Evolutionary conservation across 129 eudicot species (phyloP).

Genomic region (Mikania micrantha): DNA sequence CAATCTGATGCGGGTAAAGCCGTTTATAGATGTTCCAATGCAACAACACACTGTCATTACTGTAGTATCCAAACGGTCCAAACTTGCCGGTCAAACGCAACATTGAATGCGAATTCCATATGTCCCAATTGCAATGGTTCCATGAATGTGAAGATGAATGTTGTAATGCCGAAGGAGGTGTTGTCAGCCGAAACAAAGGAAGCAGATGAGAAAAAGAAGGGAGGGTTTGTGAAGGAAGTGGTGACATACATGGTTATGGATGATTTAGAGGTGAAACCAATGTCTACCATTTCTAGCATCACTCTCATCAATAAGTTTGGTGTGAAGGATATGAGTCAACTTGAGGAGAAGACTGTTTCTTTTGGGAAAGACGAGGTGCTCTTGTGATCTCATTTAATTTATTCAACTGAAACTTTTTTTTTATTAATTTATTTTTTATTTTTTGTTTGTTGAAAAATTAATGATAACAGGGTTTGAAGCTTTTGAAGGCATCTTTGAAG

Average conservation of each 20-base stretch:
- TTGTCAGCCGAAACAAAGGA: background rate
- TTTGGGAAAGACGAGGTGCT: conserved; percentile 9
- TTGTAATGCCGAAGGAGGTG: background rate
- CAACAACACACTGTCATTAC: fast-evolving
- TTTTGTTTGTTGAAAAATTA: background rate
- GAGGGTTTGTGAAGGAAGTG: too few species aligned
- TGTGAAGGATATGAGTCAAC: too few species aligned
- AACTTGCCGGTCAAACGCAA: background rate
- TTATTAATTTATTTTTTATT: background rate
- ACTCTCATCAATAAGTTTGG: too few species aligned
- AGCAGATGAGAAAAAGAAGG: background rate
- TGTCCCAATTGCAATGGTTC: background rate
- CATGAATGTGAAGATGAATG: background rate
- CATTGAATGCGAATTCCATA: background rate
- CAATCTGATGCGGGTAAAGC: background rate
- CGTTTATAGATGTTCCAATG: background rate
- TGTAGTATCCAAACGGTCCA: too few species aligned
- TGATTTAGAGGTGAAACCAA: too few species aligned
- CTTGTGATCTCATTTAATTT: background rate
- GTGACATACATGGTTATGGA: too few species aligned
- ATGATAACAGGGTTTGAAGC: conserved; percentile 3
- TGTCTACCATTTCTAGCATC: too few species aligned
- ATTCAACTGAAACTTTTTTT: too few species aligned
- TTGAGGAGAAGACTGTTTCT: too few species aligned
- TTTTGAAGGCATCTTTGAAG: too few species aligned